Evolutionary conservation across 345 rosid species (phyloP).

Genomic region (Noccaea bulbosa): DNA sequence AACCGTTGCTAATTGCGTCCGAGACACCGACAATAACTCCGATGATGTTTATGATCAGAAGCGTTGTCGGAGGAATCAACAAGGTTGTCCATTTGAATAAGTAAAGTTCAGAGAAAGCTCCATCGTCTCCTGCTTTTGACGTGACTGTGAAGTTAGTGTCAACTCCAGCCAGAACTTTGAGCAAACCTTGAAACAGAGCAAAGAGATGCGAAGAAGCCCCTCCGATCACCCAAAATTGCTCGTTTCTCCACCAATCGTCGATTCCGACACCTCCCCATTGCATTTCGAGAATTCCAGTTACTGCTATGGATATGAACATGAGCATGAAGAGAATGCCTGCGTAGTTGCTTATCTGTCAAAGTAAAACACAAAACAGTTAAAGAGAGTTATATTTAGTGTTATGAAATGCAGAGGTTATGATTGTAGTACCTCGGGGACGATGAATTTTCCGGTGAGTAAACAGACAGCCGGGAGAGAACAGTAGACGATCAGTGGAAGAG

Average conservation of each 20-base stretch:
- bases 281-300: conserved; percentile 91
- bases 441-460: conserved; percentile 91
- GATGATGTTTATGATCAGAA: conserved; percentile 76
- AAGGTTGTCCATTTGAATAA: conserved; percentile 94
- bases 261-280: conserved; percentile 98
- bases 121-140: conserved; percentile 90
- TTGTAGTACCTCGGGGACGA: conserved; percentile 83
- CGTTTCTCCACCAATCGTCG: conserved; percentile 97
- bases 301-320: conserved; percentile 92
- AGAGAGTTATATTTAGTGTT: neutral
- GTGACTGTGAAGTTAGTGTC: conserved; percentile 89
- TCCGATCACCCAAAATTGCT: conserved; percentile 97
- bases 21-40: conserved; percentile 88
- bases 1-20: conserved; percentile 91
- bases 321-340: conserved; percentile 80
- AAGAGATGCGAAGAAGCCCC: conserved; percentile 89
- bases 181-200: conserved; percentile 86
- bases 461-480: conserved; percentile 93
- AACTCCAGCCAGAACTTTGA: conserved; percentile 91
- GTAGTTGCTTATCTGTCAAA: conserved; percentile 86
- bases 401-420: conserved; percentile 8
- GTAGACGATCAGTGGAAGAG: conserved; percentile 84
- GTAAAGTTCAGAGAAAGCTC: conserved; percentile 89
- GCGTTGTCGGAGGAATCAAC: conserved; percentile 79
- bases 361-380: neutral